phyloP scores from a whole-genome alignment of 257 asterid species.

The Gentiana straminea region DNA sequence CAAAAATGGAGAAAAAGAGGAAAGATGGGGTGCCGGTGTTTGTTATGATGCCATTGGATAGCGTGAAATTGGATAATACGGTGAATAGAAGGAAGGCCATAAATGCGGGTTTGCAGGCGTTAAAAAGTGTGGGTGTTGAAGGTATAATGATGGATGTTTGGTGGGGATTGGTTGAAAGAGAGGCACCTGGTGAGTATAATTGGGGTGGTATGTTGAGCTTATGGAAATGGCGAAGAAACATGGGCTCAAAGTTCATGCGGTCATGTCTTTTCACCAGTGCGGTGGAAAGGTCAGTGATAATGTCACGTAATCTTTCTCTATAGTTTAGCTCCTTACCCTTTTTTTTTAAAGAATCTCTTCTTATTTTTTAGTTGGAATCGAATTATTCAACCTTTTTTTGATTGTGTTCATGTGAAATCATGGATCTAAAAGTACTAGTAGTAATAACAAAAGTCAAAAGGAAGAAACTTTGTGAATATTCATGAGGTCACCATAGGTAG shows the following conservation, averaged over 20 bases:
- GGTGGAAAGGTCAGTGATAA: constrained; percentile 98
- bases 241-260: constrained; percentile 93
- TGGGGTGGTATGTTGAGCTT: constrained; percentile 82
- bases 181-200: constrained; percentile 62
- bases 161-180: constrained; percentile 96
- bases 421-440: constrained; percentile 7
- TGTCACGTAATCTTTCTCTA: constrained; percentile 51
- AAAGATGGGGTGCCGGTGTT: constrained; percentile 72
- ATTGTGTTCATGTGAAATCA: constrained; percentile 7
- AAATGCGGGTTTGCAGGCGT: constrained; percentile 89
- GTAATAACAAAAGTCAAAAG: constrained; percentile 1
- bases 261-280: constrained; percentile 95
- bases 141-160: constrained; percentile 99
- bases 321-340: neutral
- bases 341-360: neutral
- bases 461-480: neutral
- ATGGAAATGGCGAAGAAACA: constrained; percentile 88
- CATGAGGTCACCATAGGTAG: neutral
- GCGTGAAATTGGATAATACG: constrained; percentile 73
- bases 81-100: constrained; percentile 92
- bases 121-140: constrained; percentile 91
- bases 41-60: constrained; percentile 98
- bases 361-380: neutral
- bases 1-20: constrained; percentile 1
- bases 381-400: neutral